phyloP scores from a whole-genome alignment of 1,284 basidiomycete species.

The Xerocomus minutiporus region DNA sequence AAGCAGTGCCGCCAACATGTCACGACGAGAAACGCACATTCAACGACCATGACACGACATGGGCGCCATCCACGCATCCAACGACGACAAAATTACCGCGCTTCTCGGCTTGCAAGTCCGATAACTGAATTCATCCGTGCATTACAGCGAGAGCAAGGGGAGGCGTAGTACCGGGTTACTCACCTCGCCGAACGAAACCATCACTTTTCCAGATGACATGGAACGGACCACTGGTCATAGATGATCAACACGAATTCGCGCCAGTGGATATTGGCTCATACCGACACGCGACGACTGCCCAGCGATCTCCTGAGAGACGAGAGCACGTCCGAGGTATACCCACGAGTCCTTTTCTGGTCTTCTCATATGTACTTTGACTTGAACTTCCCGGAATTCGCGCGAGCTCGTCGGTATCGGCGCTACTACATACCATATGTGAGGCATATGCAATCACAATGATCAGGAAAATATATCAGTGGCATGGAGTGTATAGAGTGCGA shows the following conservation, averaged over 20 bases:
- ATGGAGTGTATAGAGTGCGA: not conserved
- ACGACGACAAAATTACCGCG: conserved; percentile 80
- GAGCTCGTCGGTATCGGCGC: conserved; percentile 26
- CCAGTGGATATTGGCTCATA: conserved; percentile 35
- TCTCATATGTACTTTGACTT: conserved; percentile 79
- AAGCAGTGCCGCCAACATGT: conserved; percentile 5
- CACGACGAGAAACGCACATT: conserved; percentile 46
- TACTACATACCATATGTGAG: conserved; percentile 14
- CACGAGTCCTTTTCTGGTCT: conserved; percentile 74
- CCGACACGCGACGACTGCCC: conserved; percentile 74
- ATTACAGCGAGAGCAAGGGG: conserved; percentile 6
- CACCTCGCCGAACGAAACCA: conserved; percentile 70
- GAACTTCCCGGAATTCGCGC: conserved; percentile 67
- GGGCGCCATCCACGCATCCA: conserved; percentile 63
- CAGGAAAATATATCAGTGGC: conserved; percentile 11
- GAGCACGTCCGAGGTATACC: conserved; percentile 70
- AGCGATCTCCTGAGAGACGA: conserved; percentile 65
- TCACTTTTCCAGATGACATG: conserved; percentile 58
- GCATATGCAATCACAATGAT: conserved; percentile 2
- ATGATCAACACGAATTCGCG: conserved; percentile 12
- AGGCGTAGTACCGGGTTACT: conserved; percentile 41
- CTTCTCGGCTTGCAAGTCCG: conserved; percentile 75
- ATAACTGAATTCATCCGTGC: conserved; percentile 39
- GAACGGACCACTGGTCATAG: conserved; percentile 57
- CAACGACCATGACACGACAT: conserved; percentile 78